Conservation (phyloP, 192 early-diverging fungal genomes). For the Coemansia sp. region DNA sequence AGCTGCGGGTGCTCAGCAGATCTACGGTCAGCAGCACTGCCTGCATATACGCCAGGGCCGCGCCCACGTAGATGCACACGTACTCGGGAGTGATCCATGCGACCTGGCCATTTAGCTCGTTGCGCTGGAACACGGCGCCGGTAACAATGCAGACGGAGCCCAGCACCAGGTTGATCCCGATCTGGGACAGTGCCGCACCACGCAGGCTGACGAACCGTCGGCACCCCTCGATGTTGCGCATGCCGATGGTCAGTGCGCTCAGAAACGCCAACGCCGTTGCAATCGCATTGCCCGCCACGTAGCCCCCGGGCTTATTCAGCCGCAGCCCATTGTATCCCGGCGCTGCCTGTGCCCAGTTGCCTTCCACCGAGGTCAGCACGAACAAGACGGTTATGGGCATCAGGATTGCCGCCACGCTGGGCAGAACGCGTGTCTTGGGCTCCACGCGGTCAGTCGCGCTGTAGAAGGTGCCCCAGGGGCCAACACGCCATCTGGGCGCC, state of each 20-base stretch:
- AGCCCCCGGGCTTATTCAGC: conserved; percentile 36
- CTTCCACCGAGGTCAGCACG: conserved; percentile 51
- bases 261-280: conserved; percentile 45
- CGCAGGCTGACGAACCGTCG: conserved; percentile 30
- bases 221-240: conserved; percentile 25
- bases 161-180: conserved; percentile 36
- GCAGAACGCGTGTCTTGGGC: conserved; percentile 42
- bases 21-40: conserved; percentile 29
- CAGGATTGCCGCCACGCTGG: conserved; percentile 35
- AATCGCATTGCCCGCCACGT: conserved; percentile 45
- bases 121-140: conserved; percentile 47
- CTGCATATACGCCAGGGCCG: conserved; percentile 38
- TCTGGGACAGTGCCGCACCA: conserved; percentile 22
- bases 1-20: conserved; percentile 40
- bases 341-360: conserved; percentile 41
- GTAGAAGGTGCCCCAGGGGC: conserved; percentile 43
- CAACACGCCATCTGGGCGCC: neutral
- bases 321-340: conserved; percentile 30
- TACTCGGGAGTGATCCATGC: conserved; percentile 53
- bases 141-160: conserved; percentile 36
- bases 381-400: conserved; percentile 45
- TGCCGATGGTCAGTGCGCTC: conserved; percentile 37
- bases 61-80: conserved; percentile 47
- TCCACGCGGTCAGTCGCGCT: conserved; percentile 24
- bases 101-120: conserved; percentile 23